phyloP scores from a whole-genome alignment of 805 yeast genomes.

The Schizosaccharomyces lindneri region DNA sequence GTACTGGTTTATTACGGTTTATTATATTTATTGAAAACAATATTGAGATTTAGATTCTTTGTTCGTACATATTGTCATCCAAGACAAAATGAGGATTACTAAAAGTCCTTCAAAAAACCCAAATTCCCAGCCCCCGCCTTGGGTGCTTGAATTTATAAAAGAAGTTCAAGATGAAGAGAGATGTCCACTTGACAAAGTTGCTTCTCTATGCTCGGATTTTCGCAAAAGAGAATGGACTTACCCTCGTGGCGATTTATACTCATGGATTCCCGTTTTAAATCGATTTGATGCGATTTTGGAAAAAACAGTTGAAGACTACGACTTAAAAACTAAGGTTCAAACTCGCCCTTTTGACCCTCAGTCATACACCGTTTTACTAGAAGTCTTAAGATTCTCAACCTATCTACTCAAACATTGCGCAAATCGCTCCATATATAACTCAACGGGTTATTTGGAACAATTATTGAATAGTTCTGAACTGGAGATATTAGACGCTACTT shows the following conservation, averaged over 20 bases:
- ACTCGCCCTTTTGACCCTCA: slow-evolving; percentile 20
- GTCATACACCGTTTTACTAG: slow-evolving; percentile 25
- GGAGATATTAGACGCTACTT: not conserved
- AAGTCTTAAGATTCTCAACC: slow-evolving; percentile 37
- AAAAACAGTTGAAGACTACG: slow-evolving; percentile 27
- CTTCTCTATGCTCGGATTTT: not conserved
- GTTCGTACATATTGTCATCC: too few relatives aligned
- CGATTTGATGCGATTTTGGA: slow-evolving; percentile 47
- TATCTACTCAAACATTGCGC: slow-evolving; percentile 43
- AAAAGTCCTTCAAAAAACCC: not conserved
- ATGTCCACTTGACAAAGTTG: not conserved
- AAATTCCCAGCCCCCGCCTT: not conserved
- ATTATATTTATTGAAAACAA: not conserved
- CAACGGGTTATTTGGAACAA: slow-evolving; percentile 20
- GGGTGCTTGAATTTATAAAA: not conserved
- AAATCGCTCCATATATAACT: slow-evolving; percentile 41
- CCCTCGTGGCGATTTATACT: slow-evolving; percentile 42
- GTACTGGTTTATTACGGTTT: not conserved
- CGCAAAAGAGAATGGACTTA: slow-evolving; percentile 23
- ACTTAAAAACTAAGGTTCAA: slow-evolving; percentile 20
- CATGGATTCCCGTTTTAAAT: slow-evolving; percentile 58
- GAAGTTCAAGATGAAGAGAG: not conserved
- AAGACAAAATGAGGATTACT: not conserved
- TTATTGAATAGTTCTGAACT: not conserved
- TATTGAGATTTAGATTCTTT: not conserved